Base-by-base conservation (phyloP, 2,329 filamentous ascomycete genomes). In the Colletotrichum siamense region DNA sequence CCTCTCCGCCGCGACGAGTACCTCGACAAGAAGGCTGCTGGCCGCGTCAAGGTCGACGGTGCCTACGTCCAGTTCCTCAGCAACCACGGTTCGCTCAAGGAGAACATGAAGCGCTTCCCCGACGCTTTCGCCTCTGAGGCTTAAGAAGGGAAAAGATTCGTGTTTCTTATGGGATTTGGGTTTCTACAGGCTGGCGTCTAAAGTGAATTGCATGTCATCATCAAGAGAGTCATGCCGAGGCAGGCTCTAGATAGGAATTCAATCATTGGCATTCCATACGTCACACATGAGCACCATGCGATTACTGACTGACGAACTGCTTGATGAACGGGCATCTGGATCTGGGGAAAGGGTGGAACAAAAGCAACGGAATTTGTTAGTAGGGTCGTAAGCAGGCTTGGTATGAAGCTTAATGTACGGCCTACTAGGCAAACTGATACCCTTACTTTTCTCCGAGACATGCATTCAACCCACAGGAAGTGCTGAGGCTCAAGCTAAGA, bases 11-110 rank as follows among this genome's bases (percentile, higher is more conserved):
- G 97, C 84, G 97, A 99, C 83, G 97, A 99, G 89, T 99, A 99
- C 91, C 91, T 98, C 86, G 93, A 96, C 89, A 95, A 96, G 91
- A 98, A 98, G 93, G 92, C 95, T 86, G 94, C 94, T 85, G 97
- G 97, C 87, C 94, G 93, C 87, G 94, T 99, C 90, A 95, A 96
- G 92, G 94, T 98, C 83, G 97, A 99, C 84, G 97, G 97, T 93
- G 97, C 97, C 84, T 99, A 99, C 91, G 97, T 99, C 83, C 96
- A 99, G 92, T 99, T 99, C 95, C 93, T 99, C 84, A 92, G 92
- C 90, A 98, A 98, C 92, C 94, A 98, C 90, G 97, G 97, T 84
- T 91, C 89, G 84, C 90, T 99, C 81, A 92, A 91, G 86, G 82
- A 94, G 82, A 99, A 99, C 94, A 93, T 99, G 86, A 93, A 93